These are phyloP conservation scores for Spergularia azorica DNA, from an alignment of 179 eudicot species.

Conservation along the genomic window DNA sequence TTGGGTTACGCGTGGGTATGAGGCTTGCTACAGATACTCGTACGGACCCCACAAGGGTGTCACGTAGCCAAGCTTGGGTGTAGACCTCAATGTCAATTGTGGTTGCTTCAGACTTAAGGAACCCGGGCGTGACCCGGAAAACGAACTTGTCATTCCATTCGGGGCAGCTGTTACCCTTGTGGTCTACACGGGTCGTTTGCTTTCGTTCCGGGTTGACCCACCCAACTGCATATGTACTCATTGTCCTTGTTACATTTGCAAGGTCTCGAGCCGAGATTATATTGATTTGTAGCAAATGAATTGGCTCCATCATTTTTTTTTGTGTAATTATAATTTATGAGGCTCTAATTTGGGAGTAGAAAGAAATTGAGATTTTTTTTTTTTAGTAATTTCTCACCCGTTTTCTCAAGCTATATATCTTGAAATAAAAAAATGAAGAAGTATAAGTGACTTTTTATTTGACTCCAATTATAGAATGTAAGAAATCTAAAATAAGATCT, in stretches of 20 bases:
- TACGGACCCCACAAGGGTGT: conserved; percentile 41
- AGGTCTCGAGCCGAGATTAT: conserved; percentile 50
- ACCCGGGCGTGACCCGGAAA: conserved; percentile 37
- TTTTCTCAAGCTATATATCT: too few relatives aligned
- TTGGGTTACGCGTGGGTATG: conserved; percentile 33
- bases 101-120: conserved; percentile 35
- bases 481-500: too few relatives aligned
- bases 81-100: conserved; percentile 39
- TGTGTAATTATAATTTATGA: too few relatives aligned
- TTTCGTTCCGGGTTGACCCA: conserved; percentile 47
- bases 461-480: too few relatives aligned
- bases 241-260: conserved; percentile 28
- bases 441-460: too few relatives aligned
- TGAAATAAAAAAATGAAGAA: too few relatives aligned
- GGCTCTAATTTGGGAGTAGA: too few relatives aligned
- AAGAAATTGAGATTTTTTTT: too few relatives aligned
- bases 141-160: conserved; percentile 47
- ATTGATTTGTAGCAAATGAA: conserved; percentile 44
- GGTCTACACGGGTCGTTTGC: conserved; percentile 33
- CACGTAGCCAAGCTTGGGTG: conserved; percentile 40
- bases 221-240: conserved; percentile 42
- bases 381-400: too few relatives aligned
- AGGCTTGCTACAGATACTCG: conserved; percentile 35
- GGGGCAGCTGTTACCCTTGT: conserved; percentile 37
- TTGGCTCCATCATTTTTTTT: conserved; percentile 26